Evolutionary conservation across 1,284 basidiomycete genomes (phyloP).

Genomic region (Austroboletus novae-zelandiae): DNA sequence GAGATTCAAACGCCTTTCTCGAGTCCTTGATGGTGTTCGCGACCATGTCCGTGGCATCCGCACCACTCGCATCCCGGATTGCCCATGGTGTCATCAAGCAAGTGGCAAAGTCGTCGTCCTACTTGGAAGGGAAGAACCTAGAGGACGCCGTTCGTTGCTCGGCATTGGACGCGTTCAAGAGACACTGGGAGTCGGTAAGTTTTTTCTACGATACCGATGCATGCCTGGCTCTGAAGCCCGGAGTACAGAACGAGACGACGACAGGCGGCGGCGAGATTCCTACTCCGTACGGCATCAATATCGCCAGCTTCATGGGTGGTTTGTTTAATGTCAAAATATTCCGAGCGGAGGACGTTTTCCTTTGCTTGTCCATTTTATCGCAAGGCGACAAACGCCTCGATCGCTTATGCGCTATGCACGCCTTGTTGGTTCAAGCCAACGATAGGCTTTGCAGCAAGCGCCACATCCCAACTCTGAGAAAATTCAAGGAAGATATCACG

Average conservation of each 20-base stretch:
- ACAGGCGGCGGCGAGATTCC: background rate
- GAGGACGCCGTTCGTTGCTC: slow-evolving; percentile 17
- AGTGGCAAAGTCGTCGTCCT: slow-evolving; percentile 3
- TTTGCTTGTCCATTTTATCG: slow-evolving; percentile 26
- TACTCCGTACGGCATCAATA: slow-evolving; percentile 23
- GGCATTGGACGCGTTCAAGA: slow-evolving; percentile 19
- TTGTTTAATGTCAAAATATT: slow-evolving; percentile 26
- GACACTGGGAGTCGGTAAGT: slow-evolving; percentile 25
- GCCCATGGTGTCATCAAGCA: slow-evolving; percentile 14
- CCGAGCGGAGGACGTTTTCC: slow-evolving; percentile 25
- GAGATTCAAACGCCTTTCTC: slow-evolving; percentile 19
- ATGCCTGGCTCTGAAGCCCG: background rate
- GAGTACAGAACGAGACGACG: slow-evolving; percentile 15
- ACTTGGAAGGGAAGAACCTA: slow-evolving; percentile 13
- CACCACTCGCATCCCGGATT: slow-evolving; percentile 19
- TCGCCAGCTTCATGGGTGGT: slow-evolving; percentile 33
- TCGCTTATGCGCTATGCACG: slow-evolving; percentile 31
- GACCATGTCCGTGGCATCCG: slow-evolving; percentile 7
- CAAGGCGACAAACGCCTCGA: slow-evolving; percentile 20
- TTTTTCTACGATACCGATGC: background rate
- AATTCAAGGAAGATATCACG: slow-evolving; percentile 16
- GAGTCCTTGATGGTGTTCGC: slow-evolving; percentile 23
- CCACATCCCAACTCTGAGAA: slow-evolving; percentile 14
- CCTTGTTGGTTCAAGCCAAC: slow-evolving; percentile 26
- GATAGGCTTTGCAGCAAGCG: slow-evolving; percentile 34